Evolutionary conservation across 2,329 filamentous ascomycete species (phyloP).

Genomic region (Alternaria postmessia): DNA sequence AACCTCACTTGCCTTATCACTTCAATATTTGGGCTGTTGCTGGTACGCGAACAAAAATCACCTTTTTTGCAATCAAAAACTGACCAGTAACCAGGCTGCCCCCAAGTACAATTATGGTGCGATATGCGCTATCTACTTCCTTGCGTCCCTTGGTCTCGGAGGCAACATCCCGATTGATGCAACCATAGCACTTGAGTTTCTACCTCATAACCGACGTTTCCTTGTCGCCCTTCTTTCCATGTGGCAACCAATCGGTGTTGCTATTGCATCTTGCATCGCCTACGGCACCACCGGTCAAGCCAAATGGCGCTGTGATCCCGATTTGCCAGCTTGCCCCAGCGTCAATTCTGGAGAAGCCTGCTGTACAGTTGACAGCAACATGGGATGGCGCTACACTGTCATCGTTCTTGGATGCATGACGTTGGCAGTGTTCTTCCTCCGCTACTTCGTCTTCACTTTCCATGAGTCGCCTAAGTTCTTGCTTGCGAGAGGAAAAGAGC

Average conservation of each 20-base stretch:
- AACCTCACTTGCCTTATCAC: conserved; percentile 41
- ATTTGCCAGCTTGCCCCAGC: conserved; percentile 25
- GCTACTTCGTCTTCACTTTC: conserved; percentile 41
- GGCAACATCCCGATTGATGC: conserved; percentile 43
- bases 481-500: conserved; percentile 34
- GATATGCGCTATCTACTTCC: conserved; percentile 41
- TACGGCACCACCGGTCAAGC: conserved; percentile 34
- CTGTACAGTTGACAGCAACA: conserved; percentile 29
- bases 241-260: conserved; percentile 43
- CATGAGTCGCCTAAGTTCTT: conserved; percentile 42
- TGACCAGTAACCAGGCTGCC: conserved; percentile 29
- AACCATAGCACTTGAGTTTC: conserved; percentile 38
- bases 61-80: neutral
- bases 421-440: conserved; percentile 37
- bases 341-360: conserved; percentile 8
- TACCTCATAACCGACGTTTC: conserved; percentile 38
- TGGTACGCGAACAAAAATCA: conserved; percentile 17
- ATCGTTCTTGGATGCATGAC: conserved; percentile 40
- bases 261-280: conserved; percentile 37
- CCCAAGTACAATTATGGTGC: conserved; percentile 42
- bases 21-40: conserved; percentile 33
- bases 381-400: conserved; percentile 44
- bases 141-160: conserved; percentile 36
- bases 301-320: conserved; percentile 39
- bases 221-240: conserved; percentile 42